Evolutionary conservation across 1,284 basidiomycete species (phyloP), one percentile per base, ranked within the genome.

Genomic region (Cerrena zonata): DNA sequence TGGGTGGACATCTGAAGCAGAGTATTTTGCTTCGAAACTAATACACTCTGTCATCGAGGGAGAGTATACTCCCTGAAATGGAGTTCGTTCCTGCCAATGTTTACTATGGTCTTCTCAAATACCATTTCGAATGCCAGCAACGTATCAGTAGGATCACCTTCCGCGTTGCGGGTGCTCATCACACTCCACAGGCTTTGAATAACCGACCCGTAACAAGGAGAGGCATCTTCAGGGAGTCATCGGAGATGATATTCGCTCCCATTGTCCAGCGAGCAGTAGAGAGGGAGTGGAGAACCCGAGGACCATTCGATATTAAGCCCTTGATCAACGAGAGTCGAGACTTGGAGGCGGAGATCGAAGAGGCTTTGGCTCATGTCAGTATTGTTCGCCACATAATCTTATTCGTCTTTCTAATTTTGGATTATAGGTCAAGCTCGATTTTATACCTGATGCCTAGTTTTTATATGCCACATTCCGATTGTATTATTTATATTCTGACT

Each of bases 101-200:
- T 5, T 45, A 44, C 30, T 19, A 43, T 22, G 40, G 30, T 4
- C 25, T 50, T 5, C 39, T 50, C 12, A 47, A 46, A 18, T 49
- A 47, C 27, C 46, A 54, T 39, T 39, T 39, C 39, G 49, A 53
- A 38, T 53, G 52, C 30, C 45, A 44, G 42, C 5, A 44, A 44
- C 39, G 39, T 5, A 22, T 40, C 10, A 22, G 10, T 7, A 15
- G 19, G 13, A 40, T 19, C 39, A 40, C 15, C 5, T 22, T 10
- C 18, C 7, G 39, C 21, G 19, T 10, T 10, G 21, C 18, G 7
- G 39, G 39, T 22, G 13, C 21, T 5, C 10, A 18, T 18, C 39
- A 7, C 7, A 7, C 10, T 18, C 10, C 19, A 18, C 13, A 19
- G 10, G 13, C 13, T 19, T 18, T 40, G 10, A 18, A 40, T 5